Conservation (phyloP, 805 yeast species). For the Kregervanrija fluxuum region DNA sequence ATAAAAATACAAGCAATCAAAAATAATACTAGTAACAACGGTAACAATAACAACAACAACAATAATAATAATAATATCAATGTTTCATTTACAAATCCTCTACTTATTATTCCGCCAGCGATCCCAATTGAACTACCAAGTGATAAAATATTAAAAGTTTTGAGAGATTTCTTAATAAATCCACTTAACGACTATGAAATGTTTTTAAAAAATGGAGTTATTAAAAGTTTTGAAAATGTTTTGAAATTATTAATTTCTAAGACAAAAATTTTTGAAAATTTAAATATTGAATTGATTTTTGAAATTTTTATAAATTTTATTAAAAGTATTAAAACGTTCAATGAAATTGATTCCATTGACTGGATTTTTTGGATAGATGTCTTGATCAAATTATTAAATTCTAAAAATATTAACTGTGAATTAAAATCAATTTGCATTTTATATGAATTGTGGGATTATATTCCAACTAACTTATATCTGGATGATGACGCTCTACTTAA, state of each 20-base stretch:
- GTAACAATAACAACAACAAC: background rate
- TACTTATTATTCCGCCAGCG: slow-evolving; percentile 5
- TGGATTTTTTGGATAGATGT: slow-evolving; percentile 78
- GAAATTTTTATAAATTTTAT: slow-evolving; percentile 20
- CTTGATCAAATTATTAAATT: slow-evolving; percentile 47
- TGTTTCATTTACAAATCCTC: background rate
- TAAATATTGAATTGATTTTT: slow-evolving; percentile 18
- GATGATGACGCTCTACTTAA: background rate
- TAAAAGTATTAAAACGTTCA: slow-evolving; percentile 10
- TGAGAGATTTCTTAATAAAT: slow-evolving; percentile 31
- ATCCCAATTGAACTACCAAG: slow-evolving; percentile 17
- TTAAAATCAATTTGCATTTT: slow-evolving; percentile 57
- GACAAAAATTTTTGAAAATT: slow-evolving; percentile 19
- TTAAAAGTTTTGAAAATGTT: slow-evolving; percentile 17
- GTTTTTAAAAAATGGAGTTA: slow-evolving; percentile 14
- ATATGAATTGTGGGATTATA: slow-evolving; percentile 66
- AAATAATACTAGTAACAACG: slow-evolving; percentile 1
- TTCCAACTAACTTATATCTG: slow-evolving; percentile 33
- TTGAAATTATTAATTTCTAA: slow-evolving; percentile 18
- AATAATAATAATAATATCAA: slow-evolving; percentile 1
- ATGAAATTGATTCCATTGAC: slow-evolving; percentile 32
- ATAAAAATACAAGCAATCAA: slow-evolving; percentile 5
- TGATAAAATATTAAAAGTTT: slow-evolving; percentile 26
- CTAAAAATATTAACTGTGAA: slow-evolving; percentile 56
- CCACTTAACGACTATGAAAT: slow-evolving; percentile 24